These are phyloP conservation scores for Hymenoscyphus linearis DNA, from an alignment of 2,329 filamentous ascomycete genomes.

Conservation along the genomic window DNA sequence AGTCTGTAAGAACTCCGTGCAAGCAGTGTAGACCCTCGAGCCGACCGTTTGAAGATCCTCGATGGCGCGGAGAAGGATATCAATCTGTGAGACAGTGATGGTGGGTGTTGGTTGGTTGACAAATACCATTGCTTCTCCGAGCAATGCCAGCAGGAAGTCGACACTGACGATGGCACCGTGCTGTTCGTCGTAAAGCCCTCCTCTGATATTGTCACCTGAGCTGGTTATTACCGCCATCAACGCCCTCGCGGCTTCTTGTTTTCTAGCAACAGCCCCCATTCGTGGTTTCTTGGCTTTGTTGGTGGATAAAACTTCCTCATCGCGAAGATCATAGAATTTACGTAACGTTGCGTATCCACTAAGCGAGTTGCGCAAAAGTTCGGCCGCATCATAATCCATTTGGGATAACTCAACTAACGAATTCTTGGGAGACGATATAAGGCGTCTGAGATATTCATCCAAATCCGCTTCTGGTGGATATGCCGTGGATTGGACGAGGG, in stretches of 20 bases:
- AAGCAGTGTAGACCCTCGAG: conserved; percentile 64
- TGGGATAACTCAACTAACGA: conserved; percentile 68
- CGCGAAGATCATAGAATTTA: conserved; percentile 84
- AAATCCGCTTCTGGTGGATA: conserved; percentile 69
- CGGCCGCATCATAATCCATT: conserved; percentile 74
- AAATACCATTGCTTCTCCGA: conserved; percentile 79
- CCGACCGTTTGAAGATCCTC: conserved; percentile 76
- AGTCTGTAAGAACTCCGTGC: conserved; percentile 72
- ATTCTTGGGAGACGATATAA: conserved; percentile 67
- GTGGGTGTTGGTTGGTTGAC: conserved; percentile 56
- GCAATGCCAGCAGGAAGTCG: conserved; percentile 75
- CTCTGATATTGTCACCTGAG: conserved; percentile 84
- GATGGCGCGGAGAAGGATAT: conserved; percentile 68
- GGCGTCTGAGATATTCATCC: conserved; percentile 63
- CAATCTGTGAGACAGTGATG: conserved; percentile 68
- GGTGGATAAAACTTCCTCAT: conserved; percentile 48
- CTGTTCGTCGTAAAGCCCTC: conserved; percentile 77
- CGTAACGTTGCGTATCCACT: conserved; percentile 90
- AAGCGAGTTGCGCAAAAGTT: conserved; percentile 76
- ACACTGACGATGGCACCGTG: conserved; percentile 81
- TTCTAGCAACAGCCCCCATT: conserved; percentile 48
- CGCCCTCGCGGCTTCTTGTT: conserved; percentile 65
- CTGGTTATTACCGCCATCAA: conserved; percentile 80
- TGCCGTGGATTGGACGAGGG: conserved; percentile 75
- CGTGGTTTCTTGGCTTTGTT: conserved; percentile 37